Conservation (phyloP, 2,329 filamentous ascomycete genomes). For the Sporothrix euskadiensis region DNA sequence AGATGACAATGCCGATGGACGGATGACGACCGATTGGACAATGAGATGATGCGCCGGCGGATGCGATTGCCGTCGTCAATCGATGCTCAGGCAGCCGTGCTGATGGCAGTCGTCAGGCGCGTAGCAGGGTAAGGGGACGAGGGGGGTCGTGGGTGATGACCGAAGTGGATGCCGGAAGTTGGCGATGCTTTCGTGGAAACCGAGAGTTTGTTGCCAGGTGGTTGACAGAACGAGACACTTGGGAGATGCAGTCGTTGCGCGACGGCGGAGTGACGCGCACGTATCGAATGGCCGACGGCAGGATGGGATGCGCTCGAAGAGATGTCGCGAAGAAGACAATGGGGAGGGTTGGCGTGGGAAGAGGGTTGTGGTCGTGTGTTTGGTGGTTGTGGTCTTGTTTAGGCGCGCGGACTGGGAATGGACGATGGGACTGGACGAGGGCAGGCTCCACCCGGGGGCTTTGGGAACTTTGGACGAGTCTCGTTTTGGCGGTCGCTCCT, state of each 20-base stretch:
- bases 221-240: not conserved
- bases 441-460: constrained; percentile 4
- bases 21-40: not conserved
- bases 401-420: constrained; percentile 21
- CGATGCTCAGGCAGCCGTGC: not conserved
- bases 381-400: constrained; percentile 22
- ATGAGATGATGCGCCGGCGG: not conserved
- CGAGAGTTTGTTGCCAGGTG: constrained; percentile 7
- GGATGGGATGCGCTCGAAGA: not conserved
- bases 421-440: constrained; percentile 20
- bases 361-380: not conserved
- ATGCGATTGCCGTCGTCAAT: not conserved
- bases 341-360: not conserved
- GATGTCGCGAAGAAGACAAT: constrained; percentile 9
- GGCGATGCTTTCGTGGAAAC: not conserved
- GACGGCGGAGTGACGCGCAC: not conserved
- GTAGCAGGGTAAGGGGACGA: not conserved
- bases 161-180: not conserved
- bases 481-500: not conserved
- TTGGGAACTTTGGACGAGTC: not conserved
- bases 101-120: constrained; percentile 17
- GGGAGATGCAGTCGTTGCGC: not conserved
- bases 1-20: not conserved
- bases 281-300: not conserved
- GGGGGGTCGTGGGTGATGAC: not conserved